Base-by-base conservation (phyloP, 441 rosid genomes). In the Gossypium trilobum region DNA sequence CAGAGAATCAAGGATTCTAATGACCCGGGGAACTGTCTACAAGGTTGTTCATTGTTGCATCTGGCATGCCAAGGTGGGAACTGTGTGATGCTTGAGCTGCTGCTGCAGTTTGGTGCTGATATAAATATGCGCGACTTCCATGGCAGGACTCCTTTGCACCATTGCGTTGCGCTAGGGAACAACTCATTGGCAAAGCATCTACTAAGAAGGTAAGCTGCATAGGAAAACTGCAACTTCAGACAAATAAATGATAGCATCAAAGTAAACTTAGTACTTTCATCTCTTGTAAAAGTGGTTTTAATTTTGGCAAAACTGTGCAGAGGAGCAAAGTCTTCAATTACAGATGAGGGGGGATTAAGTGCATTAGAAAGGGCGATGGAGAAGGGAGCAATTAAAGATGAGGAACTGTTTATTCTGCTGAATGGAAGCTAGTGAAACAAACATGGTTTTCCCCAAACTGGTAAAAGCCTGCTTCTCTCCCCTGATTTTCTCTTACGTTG, bases 281-380 rank as follows among this genome's bases (percentile, higher is more conserved):
- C 39, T 33, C 1, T 33, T 33, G 39, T 33, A 33, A 33, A 33
- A 33, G 39, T 33, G 39, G 39, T 33, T 33, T 33, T 33, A 31
- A 33, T 33, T 33, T 33, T 33, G 39, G 39, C 39, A 33, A 33
- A 33, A 33, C 39, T 6, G 39, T 33, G 78, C 93, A 93, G 98
- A 77, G 98, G 97, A 17, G 94, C 93, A 36, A 80, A 87, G 9
- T 84, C 94, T 54, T 85, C 89, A 0, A 76, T 89, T 66, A 89
- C 80, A 78, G 97, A 93, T 61, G 86, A 82, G 7, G 89, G 87
- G 58, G 98, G 98, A 14, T 83, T 85, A 74, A 88, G 85, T 56
- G 88, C 85, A 31, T 78, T 91, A 67, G 98, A 93, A 70, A 87
- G 97, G 75, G 94, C 94, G 44, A 93, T 91, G 98, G 97, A 89